phyloP scores from a whole-genome alignment of 805 yeast species.

The Candida maltosa region DNA sequence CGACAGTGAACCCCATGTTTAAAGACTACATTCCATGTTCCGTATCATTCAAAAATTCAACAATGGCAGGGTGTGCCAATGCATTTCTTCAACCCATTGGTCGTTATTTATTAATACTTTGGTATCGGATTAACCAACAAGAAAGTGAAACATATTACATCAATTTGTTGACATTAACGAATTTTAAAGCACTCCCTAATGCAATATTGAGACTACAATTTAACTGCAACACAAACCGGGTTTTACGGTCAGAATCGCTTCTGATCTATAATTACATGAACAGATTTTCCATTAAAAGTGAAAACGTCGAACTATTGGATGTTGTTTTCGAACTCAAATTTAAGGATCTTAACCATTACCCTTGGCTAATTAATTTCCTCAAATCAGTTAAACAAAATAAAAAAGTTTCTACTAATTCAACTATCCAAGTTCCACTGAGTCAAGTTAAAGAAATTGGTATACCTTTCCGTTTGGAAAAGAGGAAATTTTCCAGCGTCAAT shows the following conservation, averaged over 20 bases:
- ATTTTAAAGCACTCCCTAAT: neutral
- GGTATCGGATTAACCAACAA: conserved; percentile 1
- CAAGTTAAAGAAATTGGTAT: neutral
- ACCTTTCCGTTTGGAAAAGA: neutral
- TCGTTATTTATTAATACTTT: conserved; percentile 4
- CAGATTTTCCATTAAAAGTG: conserved; percentile 3
- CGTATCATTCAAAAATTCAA: neutral
- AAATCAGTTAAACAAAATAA: neutral
- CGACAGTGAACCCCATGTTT: conserved; percentile 1
- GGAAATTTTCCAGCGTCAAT: too few species aligned
- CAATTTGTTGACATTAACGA: conserved; percentile 4
- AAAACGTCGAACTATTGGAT: conserved; percentile 1
- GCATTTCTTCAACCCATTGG: conserved; percentile 8
- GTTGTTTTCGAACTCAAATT: conserved; percentile 2
- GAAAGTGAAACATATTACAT: conserved; percentile 1
- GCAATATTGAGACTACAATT: conserved; percentile 1
- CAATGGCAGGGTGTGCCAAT: neutral
- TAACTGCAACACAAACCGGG: conserved; percentile 4
- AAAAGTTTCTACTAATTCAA: conserved; percentile 1
- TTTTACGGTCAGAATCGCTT: conserved; percentile 1
- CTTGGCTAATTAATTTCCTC: conserved; percentile 6
- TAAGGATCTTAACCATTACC: neutral
- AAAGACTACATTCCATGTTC: conserved; percentile 4
- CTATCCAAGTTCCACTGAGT: neutral
- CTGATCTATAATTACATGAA: conserved; percentile 1